These are phyloP conservation scores for Fusarium verticillioides DNA, from an alignment of 2,329 filamentous ascomycete genomes.

Conservation along the genomic window DNA sequence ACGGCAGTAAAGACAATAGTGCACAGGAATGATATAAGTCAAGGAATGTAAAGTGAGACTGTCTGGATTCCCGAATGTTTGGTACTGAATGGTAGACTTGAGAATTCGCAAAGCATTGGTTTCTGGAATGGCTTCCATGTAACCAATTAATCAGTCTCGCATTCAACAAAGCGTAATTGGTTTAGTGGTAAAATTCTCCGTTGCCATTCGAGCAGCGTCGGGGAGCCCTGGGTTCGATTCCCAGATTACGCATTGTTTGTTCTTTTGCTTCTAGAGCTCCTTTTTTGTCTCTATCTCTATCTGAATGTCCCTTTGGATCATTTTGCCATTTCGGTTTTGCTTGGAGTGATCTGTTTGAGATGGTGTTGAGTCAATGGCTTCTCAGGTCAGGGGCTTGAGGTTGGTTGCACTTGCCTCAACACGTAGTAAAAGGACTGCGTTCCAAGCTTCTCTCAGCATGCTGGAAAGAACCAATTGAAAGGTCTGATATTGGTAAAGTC, in stretches of 20 bases:
- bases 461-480: background rate
- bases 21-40: background rate
- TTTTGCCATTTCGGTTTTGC: background rate
- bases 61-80: background rate
- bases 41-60: background rate
- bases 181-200: conserved; percentile 30
- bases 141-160: accelerated
- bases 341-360: background rate
- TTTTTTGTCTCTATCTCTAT: background rate
- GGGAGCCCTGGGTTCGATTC: conserved; percentile 17
- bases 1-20: background rate
- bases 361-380: background rate
- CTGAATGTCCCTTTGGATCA: background rate
- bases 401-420: background rate
- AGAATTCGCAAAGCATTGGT: background rate
- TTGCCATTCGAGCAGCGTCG: conserved; percentile 24
- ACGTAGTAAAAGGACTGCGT: background rate
- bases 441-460: background rate
- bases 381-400: too few species aligned
- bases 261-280: background rate
- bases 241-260: conserved; percentile 13
- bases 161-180: background rate
- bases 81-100: background rate
- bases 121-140: accelerated
- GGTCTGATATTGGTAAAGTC: background rate